Evolutionary conservation across 495 filamentous ascomycete genomes (phyloP).

Genomic region (Hypoxylon fuscum): DNA sequence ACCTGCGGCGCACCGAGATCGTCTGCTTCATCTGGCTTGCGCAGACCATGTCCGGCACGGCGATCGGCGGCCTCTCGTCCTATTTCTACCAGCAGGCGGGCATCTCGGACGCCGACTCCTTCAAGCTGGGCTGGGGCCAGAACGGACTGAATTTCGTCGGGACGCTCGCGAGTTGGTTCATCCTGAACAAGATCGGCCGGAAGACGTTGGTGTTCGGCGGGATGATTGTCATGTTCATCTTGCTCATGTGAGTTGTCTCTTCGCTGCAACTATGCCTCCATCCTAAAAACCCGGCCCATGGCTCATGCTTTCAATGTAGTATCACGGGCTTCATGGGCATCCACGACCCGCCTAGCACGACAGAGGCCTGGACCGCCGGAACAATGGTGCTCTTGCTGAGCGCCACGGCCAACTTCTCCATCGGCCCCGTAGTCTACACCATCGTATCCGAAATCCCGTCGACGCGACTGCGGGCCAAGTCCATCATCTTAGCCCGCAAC

Average conservation of each 20-base stretch:
- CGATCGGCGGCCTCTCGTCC: conserved; percentile 73
- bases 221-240: conserved; percentile 49
- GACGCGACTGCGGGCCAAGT: conserved; percentile 61
- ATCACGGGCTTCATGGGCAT: conserved; percentile 52
- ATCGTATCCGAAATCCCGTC: conserved; percentile 68
- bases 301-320: conserved; percentile 25
- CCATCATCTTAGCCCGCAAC: conserved; percentile 65
- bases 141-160: conserved; percentile 61
- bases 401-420: conserved; percentile 57
- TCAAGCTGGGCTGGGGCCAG: conserved; percentile 50
- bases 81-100: conserved; percentile 77
- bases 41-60: conserved; percentile 74
- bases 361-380: conserved; percentile 57
- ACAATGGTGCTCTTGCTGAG: conserved; percentile 57
- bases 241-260: conserved; percentile 48
- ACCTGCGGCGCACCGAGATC: conserved; percentile 75
- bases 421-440: conserved; percentile 68
- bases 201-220: conserved; percentile 64
- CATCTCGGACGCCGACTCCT: conserved; percentile 63
- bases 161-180: conserved; percentile 61
- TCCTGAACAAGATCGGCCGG: conserved; percentile 60
- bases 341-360: conserved; percentile 28
- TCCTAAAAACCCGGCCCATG: not conserved
- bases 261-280: not conserved
- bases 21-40: conserved; percentile 74